Conservation (phyloP, 768 basidiomycete species). For the Boletellus ananas region DNA sequence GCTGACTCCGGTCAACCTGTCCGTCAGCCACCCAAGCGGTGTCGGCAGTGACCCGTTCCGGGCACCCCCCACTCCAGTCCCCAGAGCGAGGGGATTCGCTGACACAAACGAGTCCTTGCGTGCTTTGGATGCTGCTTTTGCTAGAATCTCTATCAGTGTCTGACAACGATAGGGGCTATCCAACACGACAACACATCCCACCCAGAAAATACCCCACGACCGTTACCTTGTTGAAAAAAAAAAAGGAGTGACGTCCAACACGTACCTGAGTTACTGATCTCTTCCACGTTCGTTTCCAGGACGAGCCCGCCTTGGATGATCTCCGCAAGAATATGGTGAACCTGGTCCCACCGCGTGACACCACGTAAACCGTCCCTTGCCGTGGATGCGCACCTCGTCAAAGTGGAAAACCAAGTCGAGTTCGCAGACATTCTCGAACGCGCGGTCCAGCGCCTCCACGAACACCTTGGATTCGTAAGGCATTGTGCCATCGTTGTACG, state of each 20-base stretch:
- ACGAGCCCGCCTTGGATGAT: slow-evolving; percentile 96
- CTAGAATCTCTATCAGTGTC: slow-evolving; percentile 36
- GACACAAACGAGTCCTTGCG: slow-evolving; percentile 76
- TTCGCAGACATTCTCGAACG: slow-evolving; percentile 98
- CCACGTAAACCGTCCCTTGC: neutral
- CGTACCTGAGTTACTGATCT: slow-evolving; percentile 71
- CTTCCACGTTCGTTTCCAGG: slow-evolving; percentile 89
- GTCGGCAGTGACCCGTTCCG: slow-evolving; percentile 61
- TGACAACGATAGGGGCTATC: neutral
- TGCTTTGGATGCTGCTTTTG: slow-evolving; percentile 63
- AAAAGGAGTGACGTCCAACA: slow-evolving; percentile 5
- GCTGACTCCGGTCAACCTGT: slow-evolving; percentile 64
- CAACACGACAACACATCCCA: too few relatives aligned
- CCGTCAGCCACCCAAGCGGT: slow-evolving; percentile 77
- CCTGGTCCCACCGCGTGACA: slow-evolving; percentile 37
- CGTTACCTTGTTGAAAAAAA: neutral
- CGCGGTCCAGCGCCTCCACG: slow-evolving; percentile 91
- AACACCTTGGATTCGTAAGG: slow-evolving; percentile 57
- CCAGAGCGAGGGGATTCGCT: slow-evolving; percentile 79
- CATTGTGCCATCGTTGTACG: neutral
- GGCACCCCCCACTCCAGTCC: slow-evolving; percentile 55
- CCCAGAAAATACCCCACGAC: slow-evolving; percentile 2
- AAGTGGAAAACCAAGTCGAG: slow-evolving; percentile 98
- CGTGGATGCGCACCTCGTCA: slow-evolving; percentile 67
- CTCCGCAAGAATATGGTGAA: slow-evolving; percentile 92